Conservation (phyloP, 768 basidiomycete species). For the Mycena haematopus region DNA sequence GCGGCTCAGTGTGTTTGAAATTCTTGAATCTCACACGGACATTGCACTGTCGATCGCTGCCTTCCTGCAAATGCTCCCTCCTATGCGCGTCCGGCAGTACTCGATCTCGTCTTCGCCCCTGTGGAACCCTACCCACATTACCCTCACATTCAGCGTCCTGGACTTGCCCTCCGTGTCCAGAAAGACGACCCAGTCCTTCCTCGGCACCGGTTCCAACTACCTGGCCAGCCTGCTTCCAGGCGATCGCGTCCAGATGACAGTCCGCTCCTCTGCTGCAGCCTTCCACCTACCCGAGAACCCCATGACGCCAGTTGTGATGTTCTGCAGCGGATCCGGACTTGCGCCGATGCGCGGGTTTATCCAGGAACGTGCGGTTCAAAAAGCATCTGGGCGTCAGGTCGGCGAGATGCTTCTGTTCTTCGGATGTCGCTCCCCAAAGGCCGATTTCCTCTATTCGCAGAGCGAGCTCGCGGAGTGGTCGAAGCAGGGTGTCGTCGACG, state of each 20-base stretch:
- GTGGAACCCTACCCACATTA: slow-evolving; percentile 46
- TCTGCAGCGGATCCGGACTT: slow-evolving; percentile 53
- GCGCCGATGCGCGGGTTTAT: slow-evolving; percentile 59
- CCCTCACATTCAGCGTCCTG: slow-evolving; percentile 52
- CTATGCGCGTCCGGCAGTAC: slow-evolving; percentile 57
- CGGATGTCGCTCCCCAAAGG: slow-evolving; percentile 49
- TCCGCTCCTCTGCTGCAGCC: slow-evolving; percentile 43
- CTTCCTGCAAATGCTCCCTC: slow-evolving; percentile 50
- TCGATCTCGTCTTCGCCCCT: slow-evolving; percentile 58
- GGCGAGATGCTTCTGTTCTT: slow-evolving; percentile 53
- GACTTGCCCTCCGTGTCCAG: slow-evolving; percentile 44
- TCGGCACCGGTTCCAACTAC: slow-evolving; percentile 54
- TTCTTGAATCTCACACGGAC: slow-evolving; percentile 45
- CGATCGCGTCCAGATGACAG: slow-evolving; percentile 48
- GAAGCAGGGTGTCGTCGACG: slow-evolving; percentile 47
- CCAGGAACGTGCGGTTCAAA: slow-evolving; percentile 55
- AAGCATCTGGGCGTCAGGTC: slow-evolving; percentile 47
- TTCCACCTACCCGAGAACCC: slow-evolving; percentile 52
- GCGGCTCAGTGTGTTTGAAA: slow-evolving; percentile 47
- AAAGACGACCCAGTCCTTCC: slow-evolving; percentile 37
- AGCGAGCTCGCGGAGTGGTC: slow-evolving; percentile 51
- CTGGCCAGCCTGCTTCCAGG: slow-evolving; percentile 47
- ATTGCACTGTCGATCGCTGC: slow-evolving; percentile 43
- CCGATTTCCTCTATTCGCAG: slow-evolving; percentile 50
- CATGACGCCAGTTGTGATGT: slow-evolving; percentile 47